Base-by-base conservation (phyloP, 2,329 filamentous ascomycete species). In the Hymenoscyphus linearis region DNA sequence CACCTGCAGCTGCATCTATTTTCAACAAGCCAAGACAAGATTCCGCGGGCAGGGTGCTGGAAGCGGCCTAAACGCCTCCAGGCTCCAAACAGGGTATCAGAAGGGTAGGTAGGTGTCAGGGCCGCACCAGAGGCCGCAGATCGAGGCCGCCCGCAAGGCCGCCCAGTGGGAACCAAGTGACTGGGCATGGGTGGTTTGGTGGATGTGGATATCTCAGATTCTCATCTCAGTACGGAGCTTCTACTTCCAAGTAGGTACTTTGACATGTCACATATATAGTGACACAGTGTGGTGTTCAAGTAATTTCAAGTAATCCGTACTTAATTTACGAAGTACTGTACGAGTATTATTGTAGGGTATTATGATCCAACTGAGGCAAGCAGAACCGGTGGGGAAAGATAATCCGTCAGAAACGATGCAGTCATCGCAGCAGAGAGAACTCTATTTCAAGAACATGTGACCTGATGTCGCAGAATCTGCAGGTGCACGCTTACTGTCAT, bases 401-500 rank as follows among this genome's bases (percentile, higher is more conserved):
- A 22, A 58, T 37, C 18, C 59, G 55, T 37, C 44, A 55, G 59
- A 40, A 52, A 44, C 34, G n/a, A 18, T 36, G 34, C 10, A 26
- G 44, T 50, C 44, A 50, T 50, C 22, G 18, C 44, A 50, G 44
- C 22, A n/a, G 40, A 26, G 54, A 52, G 54, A 50, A 31, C 36
- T 55, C 50, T 61, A 57, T 61, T 61, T 50, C 60, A 25, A 50
- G 36, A 40, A 16, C 44, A 57, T 47, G 55, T 58, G 36, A 61
- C 58, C 27, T 54, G 50, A 40, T 61, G 59, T 61, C 58, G 54
- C 59, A 61, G 59, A 59, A 54, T 59, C 56, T 62, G 62, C 59
- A 61, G 25, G 47, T 62, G 62, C 59, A 61, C 18, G 47, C 35
- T 35, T 25, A 50, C 57, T 25, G 52, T 44, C 31, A 35, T 50